These are phyloP conservation scores for Puccinia horiana DNA, from an alignment of 1,284 basidiomycete genomes.

Conservation along the genomic window DNA sequence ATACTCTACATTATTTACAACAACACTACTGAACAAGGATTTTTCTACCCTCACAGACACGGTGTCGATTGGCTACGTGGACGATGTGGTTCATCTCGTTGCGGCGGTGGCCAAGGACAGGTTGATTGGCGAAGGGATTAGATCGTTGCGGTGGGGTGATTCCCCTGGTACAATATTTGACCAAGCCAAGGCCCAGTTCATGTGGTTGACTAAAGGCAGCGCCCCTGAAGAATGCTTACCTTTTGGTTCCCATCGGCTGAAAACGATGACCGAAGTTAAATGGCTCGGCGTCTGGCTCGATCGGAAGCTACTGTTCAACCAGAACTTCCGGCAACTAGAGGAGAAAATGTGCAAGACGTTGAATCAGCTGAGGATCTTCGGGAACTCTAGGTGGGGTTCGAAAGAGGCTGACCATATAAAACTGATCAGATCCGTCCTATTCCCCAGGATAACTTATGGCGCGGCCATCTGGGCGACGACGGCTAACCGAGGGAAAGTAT, in stretches of 20 bases:
- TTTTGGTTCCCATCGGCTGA: no score
- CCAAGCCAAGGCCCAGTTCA: slow-evolving; percentile 4
- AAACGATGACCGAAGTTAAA: no score
- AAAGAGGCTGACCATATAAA: background rate
- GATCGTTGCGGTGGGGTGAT: background rate
- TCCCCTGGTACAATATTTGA: slow-evolving; percentile 8
- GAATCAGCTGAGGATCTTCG: background rate
- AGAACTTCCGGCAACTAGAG: no score
- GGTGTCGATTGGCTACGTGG: slow-evolving; percentile 1
- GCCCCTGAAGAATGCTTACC: no score
- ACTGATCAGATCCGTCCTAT: background rate
- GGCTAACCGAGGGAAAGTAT: background rate
- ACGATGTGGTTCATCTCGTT: slow-evolving; percentile 12
- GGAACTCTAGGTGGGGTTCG: background rate
- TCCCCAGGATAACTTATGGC: background rate
- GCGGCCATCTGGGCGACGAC: background rate
- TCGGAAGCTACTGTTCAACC: no score
- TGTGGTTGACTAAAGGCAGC: background rate
- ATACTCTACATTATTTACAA: slow-evolving; percentile 25
- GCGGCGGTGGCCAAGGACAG: background rate
- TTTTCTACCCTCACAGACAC: background rate
- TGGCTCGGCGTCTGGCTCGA: no score
- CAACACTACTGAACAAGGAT: background rate
- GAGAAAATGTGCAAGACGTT: no score
- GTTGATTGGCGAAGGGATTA: background rate